Evolutionary conservation across 106 monocot genomes (phyloP), one percentile per base, ranked within the genome.

Genomic region (Acorus gramineus): DNA sequence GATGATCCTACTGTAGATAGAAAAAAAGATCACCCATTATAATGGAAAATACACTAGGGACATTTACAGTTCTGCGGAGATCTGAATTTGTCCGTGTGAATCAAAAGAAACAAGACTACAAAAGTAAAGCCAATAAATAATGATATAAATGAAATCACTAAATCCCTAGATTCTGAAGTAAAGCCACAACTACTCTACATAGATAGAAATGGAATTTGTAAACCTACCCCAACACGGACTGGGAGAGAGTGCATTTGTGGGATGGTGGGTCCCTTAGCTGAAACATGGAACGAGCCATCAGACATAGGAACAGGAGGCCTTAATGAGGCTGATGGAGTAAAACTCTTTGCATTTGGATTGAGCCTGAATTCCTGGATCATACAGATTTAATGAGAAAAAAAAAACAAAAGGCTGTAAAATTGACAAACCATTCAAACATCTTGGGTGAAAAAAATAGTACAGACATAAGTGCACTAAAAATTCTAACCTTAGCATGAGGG

Each of bases 321-420:
- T 50, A 82, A 58, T 54, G 83, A 72, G 58, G 83, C 14, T 59
- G 74, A 73, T 43, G 94, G 94, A 43, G 77, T 77, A 64, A 95
- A 95, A 69, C 77, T 84, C 64, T 78, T 95, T 45, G 94, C 94
- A 73, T 86, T 79, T 13, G 94, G 94, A 74, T 95, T 95, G 45
- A 95, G 78, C 74, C 84, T 95, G 59, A 95, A 95, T 62, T 95
- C 94, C 94, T 95, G 84, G 7, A 78, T 61, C 51, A 59, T 50
- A 43, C 11, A 28, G 28, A 28, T 28, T 28, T 42, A 56, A 13
- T 47, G 5, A 14, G 8, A 68, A 52, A 71, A 42, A 60, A 78
- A n/a, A 73, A 59, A 43, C 64, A 9, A n/a, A 43, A 67, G 7
- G 6, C 47, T 42, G 53, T 8, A 61, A 13, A 11, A n/a, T 10